Evolutionary conservation across 2,329 filamentous ascomycete genomes (phyloP).

Genomic region (Colletotrichum cordylinicola): DNA sequence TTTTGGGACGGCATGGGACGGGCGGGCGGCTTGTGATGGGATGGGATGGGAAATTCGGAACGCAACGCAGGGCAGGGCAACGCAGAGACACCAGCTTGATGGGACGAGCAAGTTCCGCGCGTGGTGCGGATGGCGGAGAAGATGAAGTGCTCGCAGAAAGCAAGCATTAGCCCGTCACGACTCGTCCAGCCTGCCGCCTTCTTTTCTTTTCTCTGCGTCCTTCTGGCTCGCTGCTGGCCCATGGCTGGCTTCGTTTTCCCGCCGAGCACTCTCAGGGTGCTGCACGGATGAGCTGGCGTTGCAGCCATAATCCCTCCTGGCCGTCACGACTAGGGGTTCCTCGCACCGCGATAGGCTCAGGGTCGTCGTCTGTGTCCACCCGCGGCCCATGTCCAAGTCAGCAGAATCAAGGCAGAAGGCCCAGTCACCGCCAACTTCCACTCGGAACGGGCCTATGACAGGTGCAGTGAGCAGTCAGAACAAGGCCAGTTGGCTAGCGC

Average conservation of each 20-base stretch:
- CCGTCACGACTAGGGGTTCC: slow-evolving; percentile 35
- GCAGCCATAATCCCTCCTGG: slow-evolving; percentile 48
- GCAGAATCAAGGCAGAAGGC: slow-evolving; percentile 44
- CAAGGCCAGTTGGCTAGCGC: slow-evolving; percentile 44
- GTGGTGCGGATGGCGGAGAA: slow-evolving; percentile 1
- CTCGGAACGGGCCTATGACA: slow-evolving; percentile 42
- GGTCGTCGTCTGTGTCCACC: slow-evolving; percentile 40
- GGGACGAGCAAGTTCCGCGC: slow-evolving; percentile 12
- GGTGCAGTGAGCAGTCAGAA: slow-evolving; percentile 40
- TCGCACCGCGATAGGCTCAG: slow-evolving; percentile 49
- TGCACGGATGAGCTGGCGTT: slow-evolving; percentile 51
- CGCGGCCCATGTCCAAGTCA: slow-evolving; percentile 39
- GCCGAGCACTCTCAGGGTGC: background rate
- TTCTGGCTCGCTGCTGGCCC: background rate
- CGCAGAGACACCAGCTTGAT: background rate
- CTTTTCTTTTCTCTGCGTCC: slow-evolving; percentile 11
- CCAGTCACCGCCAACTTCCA: slow-evolving; percentile 37
- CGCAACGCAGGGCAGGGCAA: background rate
- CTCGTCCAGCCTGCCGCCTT: background rate
- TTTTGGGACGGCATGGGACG: background rate
- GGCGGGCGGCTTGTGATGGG: background rate
- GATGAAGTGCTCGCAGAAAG: background rate
- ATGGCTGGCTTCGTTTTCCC: background rate
- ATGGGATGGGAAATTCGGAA: background rate
- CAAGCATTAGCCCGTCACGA: background rate